Evolutionary conservation across 129 eudicot genomes (phyloP).

Genomic region (Artemisia tridentata): DNA sequence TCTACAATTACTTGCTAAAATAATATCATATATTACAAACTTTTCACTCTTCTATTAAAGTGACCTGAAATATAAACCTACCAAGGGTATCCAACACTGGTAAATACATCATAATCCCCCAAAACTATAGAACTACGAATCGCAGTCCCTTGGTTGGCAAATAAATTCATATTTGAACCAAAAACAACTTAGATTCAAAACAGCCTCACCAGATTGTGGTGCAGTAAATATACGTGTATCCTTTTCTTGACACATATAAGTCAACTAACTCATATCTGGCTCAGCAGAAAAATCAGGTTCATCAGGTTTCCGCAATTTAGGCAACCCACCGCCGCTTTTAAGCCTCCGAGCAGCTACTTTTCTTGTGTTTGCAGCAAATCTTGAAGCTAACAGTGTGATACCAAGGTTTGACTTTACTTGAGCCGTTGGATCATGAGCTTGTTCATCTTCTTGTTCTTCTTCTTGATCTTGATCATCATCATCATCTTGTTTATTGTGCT

Average conservation of each 20-base stretch:
- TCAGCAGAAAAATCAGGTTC: constrained; percentile 94
- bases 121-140: not conserved
- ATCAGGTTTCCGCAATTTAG: constrained; percentile 84
- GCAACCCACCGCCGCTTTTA: constrained; percentile 45
- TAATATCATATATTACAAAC: constrained; percentile 18
- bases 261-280: constrained; percentile 47
- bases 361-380: constrained; percentile 89
- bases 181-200: constrained; percentile 24
- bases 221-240: constrained; percentile 14
- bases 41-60: not conserved
- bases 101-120: constrained; percentile 3
- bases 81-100: not conserved
- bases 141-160: constrained; percentile 1
- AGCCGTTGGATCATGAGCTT: constrained; percentile 32
- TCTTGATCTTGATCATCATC: constrained; percentile 32
- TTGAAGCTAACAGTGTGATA: constrained; percentile 80
- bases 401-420: constrained; percentile 54
- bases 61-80: not conserved
- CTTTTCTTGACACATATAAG: constrained; percentile 7
- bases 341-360: constrained; percentile 80
- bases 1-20: constrained; percentile 26
- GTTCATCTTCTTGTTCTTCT: constrained; percentile 39
- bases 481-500: constrained; percentile 26
- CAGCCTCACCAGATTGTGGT: constrained; percentile 13
- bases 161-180: constrained; percentile 21